A percentile compares a stretch with the other conserved stretches of the same genome.
phyloP scores from a whole-genome alignment of 2,329 filamentous ascomycete genomes.

The Neurospora sp. region DNA sequence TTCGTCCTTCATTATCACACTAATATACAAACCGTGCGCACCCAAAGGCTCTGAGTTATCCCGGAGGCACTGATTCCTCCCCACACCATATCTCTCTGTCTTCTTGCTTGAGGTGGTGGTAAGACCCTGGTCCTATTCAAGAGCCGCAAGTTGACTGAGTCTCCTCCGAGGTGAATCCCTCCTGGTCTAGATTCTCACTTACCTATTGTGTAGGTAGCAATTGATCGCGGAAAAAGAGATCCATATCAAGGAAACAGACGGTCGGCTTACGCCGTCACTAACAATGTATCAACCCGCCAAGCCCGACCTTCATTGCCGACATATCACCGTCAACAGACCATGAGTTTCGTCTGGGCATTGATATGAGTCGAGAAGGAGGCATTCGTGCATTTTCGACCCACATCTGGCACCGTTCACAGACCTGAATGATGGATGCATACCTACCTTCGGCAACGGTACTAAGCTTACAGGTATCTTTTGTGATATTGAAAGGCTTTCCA shows the following conservation, averaged over 20 bases:
- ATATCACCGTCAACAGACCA: background rate
- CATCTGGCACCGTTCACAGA: background rate
- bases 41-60: background rate
- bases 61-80: background rate
- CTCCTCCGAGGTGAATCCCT: background rate
- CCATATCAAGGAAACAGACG: background rate
- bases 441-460: background rate
- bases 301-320: background rate
- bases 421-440: background rate
- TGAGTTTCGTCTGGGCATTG: background rate
- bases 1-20: background rate
- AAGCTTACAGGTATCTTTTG: background rate
- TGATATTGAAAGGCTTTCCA: background rate
- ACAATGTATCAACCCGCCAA: background rate
- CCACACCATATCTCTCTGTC: background rate
- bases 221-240: background rate
- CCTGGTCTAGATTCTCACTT: background rate
- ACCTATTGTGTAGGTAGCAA: background rate
- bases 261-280: background rate
- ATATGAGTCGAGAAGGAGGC: background rate
- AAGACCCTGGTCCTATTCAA: background rate
- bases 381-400: background rate
- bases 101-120: background rate
- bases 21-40: background rate
- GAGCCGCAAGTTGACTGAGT: background rate